Evolutionary conservation across 257 asterid genomes (phyloP), one percentile per base, ranked within the genome.

Genomic region (Anisodus tanguticus): DNA sequence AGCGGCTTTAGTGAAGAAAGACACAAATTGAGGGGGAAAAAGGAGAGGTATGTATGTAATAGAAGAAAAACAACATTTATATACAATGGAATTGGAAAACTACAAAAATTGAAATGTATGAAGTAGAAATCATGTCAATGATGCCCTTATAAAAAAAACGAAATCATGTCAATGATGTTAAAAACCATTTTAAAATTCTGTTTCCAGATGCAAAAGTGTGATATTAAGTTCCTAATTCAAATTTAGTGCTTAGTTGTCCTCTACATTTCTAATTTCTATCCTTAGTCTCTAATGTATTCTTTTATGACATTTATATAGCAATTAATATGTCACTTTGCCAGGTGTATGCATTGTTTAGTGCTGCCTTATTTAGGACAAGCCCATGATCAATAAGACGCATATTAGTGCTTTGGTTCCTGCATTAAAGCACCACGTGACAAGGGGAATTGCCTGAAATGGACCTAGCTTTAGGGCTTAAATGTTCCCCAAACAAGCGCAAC

Each of bases 301-400:
- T 47, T 45, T 74, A 74, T 47, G 59, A 22, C 57, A 7, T 45
- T 43, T 49, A n/a, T 71, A 71, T 71, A 71, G 80, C 39, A 71
- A 43, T 45, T 45, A 47, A 71, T 45, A 71, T 2, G 9, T 19
- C 80, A 49, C 22, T 74, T 72, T 47, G 12, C 22, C 2, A 22
- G 80, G 62, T 74, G 43, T 74, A 22, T 22, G n/a, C 43, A 49
- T 74, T 49, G 12, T 49, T 74, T 49, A 6, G 11, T 6, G 43
- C 19, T 16, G 12, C 59, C 19, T 74, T 74, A 74, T 47, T 49
- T 22, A 74, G 55, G 80, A 19, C 19, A 49, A 22, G 62, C 43
- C 41, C 43, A 19, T 74, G 22, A 22, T 19, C 31, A 69, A 69
- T 17, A 69, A 39, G 13, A 69, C 54, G 1, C 55, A 69, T 17